Evolutionary conservation across 352 stramenopile species (phyloP).

Genomic region (Pythium periplocum): DNA sequence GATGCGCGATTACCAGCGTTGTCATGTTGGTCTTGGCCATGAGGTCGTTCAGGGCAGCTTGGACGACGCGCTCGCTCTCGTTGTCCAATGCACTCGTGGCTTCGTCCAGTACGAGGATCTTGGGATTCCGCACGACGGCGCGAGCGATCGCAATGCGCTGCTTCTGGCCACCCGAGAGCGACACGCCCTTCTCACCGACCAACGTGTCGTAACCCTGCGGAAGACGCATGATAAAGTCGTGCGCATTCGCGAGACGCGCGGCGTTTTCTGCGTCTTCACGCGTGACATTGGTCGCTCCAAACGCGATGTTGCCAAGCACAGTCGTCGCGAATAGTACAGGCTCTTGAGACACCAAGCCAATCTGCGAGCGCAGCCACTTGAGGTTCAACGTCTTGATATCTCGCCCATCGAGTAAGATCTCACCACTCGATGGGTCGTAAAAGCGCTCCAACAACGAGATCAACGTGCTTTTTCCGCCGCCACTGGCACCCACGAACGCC

Average conservation of each 20-base stretch:
- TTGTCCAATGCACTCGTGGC: conserved; percentile 84
- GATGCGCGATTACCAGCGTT: conserved; percentile 93
- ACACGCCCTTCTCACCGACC: conserved; percentile 92
- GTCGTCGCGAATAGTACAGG: conserved; percentile 52
- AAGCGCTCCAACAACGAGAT: conserved; percentile 44
- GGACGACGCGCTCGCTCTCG: conserved; percentile 79
- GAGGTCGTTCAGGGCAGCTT: conserved; percentile 67
- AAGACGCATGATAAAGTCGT: conserved; percentile 90
- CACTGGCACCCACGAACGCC: conserved; percentile 18
- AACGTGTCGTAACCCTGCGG: conserved; percentile 90
- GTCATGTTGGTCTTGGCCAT: conserved; percentile 60
- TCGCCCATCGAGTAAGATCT: conserved; percentile 65
- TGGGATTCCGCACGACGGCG: conserved; percentile 84
- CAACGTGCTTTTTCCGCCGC: conserved; percentile 4
- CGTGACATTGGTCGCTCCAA: conserved; percentile 29
- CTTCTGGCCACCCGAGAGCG: conserved; percentile 55
- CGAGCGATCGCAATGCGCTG: conserved; percentile 90
- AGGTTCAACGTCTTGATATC: conserved; percentile 64
- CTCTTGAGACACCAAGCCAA: conserved; percentile 48
- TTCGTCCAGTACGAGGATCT: conserved; percentile 90
- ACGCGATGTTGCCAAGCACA: conserved; percentile 63
- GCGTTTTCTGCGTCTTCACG: conserved; percentile 79
- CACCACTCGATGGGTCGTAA: conserved; percentile 42
- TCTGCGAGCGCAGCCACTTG: conserved; percentile 35
- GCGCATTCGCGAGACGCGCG: conserved; percentile 89